Percentiles rank a stretch among this genome's conserved stretches.
Conservation (phyloP, 208 protist genomes). For the Leptomonas pyrrhocoris region DNA sequence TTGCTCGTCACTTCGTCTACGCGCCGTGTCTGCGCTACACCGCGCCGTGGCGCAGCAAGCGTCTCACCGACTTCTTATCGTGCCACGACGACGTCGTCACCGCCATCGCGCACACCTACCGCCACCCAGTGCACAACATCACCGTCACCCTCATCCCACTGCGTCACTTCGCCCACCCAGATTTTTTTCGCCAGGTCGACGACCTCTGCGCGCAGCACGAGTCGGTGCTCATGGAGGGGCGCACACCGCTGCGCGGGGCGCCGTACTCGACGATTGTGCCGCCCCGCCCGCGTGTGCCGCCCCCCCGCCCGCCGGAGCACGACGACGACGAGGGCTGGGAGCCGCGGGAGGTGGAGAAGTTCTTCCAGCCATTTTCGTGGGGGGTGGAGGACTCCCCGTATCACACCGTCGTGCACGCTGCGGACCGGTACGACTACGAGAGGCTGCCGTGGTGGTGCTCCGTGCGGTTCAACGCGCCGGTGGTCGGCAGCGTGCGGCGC, state of each 20-base stretch:
- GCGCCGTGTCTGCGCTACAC: conserved; percentile 61
- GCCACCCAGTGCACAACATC: conserved; percentile 37
- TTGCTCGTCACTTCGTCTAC: conserved; percentile 34
- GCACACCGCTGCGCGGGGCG: conserved; percentile 57
- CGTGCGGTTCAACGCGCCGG: conserved; percentile 72
- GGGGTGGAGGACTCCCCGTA: conserved; percentile 74
- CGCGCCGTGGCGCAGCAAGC: conserved; percentile 60
- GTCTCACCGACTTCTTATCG: conserved; percentile 58
- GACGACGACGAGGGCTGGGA: conserved; percentile 89
- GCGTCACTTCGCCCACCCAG: conserved; percentile 79
- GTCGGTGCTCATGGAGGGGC: conserved; percentile 88
- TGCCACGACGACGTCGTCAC: conserved; percentile 40
- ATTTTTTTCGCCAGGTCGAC: conserved; percentile 86
- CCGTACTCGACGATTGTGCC: conserved; percentile 81
- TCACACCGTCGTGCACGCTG: conserved; percentile 85
- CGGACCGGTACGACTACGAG: conserved; percentile 90
- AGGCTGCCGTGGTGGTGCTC: conserved; percentile 80
- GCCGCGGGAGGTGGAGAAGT: conserved; percentile 67
- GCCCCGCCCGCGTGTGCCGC: conserved; percentile 32
- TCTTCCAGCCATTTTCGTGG: conserved; percentile 90
- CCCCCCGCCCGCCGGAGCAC: conserved; percentile 49
- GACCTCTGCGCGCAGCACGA: conserved; percentile 78
- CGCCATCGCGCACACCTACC: conserved; percentile 75
- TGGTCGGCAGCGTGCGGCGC: conserved; percentile 67
- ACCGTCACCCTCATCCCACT: conserved; percentile 82